Evolutionary conservation across 2,329 filamentous ascomycete genomes (phyloP), one percentile per base, ranked within the genome.

Genomic region (Penicillium hordei): DNA sequence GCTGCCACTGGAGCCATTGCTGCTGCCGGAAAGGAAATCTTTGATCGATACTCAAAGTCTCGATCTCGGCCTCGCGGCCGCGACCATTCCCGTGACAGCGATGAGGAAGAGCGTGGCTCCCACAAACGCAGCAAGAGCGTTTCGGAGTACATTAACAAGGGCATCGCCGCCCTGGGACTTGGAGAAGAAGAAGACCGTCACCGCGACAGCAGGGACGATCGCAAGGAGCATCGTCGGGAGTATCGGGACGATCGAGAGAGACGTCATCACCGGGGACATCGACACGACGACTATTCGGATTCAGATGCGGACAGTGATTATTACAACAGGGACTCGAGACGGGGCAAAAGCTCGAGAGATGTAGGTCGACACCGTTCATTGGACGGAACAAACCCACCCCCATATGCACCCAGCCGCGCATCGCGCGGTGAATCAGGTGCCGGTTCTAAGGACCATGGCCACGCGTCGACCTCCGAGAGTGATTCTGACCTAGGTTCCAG

Each of bases 401-500:
- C 68, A 60, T 58, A 61, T 59, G 61, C 64, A 53, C 56, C 59
- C 43, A 62, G 64, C 55, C 64, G 66, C 52, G 61, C 65, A 52
- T 60, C 63, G 48, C 62, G 60, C 54, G 62, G 59, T 53, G 49
- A 58, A 49, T 51, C 57, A 8, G 46, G 55, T 43, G 43, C 44
- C 45, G 36, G 40, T 53, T 57, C 59, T 21, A 39, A 60, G 23
- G 50, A 55, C 43, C 53, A 53, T 33, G 55, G 48, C 34, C 45
- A 57, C 34, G 29, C 33, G 31, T 64, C 60, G 48, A 61, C 48
- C 46, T 60, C 72, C 54, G 74, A 77, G 59, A 77, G 72, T 68
- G 78, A 80, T 70, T 79, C 78, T 76, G 76, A 79, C 75, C 76
- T 83, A 60, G 82, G 82, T 55, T 82, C 80, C 62, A 84, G 83